Evolutionary conservation across 805 yeast genomes (phyloP).

Genomic region (Kodamaea nitidulidarum): DNA sequence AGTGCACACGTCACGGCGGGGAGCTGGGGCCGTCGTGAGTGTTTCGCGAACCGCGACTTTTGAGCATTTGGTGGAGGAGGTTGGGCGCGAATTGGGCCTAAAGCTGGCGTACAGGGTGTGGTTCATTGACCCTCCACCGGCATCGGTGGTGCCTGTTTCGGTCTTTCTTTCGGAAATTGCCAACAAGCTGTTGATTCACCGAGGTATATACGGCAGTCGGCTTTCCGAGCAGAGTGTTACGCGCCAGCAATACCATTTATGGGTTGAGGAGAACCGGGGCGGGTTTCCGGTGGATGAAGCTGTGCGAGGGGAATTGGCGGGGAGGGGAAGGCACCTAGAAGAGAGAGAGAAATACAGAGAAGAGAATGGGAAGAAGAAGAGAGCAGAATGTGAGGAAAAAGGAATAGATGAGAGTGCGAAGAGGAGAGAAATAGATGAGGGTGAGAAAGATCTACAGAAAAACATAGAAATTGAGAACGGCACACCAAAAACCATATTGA

Average conservation of each 20-base stretch:
- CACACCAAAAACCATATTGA: background rate
- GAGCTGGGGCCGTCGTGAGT: conserved; percentile 13
- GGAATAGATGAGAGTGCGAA: too few species aligned
- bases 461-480: background rate
- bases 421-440: background rate
- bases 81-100: conserved; percentile 11
- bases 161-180: conserved; percentile 28
- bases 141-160: conserved; percentile 20
- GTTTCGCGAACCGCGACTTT: conserved; percentile 35
- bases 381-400: background rate
- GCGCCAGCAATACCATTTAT: conserved; percentile 21
- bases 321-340: too few species aligned
- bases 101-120: conserved; percentile 28
- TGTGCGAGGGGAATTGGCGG: too few species aligned
- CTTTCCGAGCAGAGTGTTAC: conserved; percentile 30
- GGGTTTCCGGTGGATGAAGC: background rate
- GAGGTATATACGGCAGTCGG: conserved; percentile 17
- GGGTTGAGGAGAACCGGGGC: conserved; percentile 14
- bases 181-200: conserved; percentile 26
- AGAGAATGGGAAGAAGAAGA: background rate
- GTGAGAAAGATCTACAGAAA: background rate
- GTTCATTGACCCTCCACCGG: conserved; percentile 29
- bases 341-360: too few species aligned
- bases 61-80: conserved; percentile 24
- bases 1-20: conserved; percentile 26